Evolutionary conservation across 495 filamentous ascomycete genomes (phyloP).

Genomic region (Penicillium fimorum): DNA sequence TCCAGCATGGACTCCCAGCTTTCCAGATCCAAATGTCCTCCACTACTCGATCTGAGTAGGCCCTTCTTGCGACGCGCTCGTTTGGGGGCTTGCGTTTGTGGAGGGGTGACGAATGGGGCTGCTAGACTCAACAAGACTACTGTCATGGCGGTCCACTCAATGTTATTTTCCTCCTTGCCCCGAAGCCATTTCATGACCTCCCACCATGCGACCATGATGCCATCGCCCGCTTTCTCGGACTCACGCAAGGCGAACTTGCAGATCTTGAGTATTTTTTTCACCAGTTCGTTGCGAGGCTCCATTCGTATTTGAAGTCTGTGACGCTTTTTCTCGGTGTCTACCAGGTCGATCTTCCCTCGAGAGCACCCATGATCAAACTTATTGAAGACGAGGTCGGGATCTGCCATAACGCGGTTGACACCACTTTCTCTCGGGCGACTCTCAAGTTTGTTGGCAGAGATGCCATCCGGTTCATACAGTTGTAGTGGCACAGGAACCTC

Average conservation of each 20-base stretch:
- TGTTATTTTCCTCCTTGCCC: slow-evolving; percentile 49
- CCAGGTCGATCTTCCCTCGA: slow-evolving; percentile 61
- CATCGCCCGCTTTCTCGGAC: slow-evolving; percentile 57
- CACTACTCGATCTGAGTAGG: slow-evolving; percentile 59
- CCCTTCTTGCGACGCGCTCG: slow-evolving; percentile 48
- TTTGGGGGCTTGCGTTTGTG: slow-evolving; percentile 35
- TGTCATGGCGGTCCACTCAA: slow-evolving; percentile 78
- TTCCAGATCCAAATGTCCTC: slow-evolving; percentile 53
- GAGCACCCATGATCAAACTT: slow-evolving; percentile 44
- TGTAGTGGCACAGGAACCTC: slow-evolving; percentile 49
- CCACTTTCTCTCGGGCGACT: slow-evolving; percentile 49
- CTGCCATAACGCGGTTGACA: slow-evolving; percentile 51
- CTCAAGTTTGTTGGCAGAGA: slow-evolving; percentile 34
- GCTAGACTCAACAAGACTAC: slow-evolving; percentile 67
- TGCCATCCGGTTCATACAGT: slow-evolving; percentile 43
- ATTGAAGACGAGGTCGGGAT: slow-evolving; percentile 43
- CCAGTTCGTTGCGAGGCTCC: slow-evolving; percentile 59
- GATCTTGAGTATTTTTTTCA: slow-evolving; percentile 56
- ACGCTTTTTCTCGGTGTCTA: slow-evolving; percentile 57
- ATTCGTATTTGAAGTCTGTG: slow-evolving; percentile 68
- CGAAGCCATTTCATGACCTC: slow-evolving; percentile 68
- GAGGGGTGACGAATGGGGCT: slow-evolving; percentile 46
- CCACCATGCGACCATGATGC: slow-evolving; percentile 71
- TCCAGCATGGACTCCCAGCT: slow-evolving; percentile 62
- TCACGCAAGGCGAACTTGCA: slow-evolving; percentile 62